These are phyloP conservation scores for Conoideocrella luteorostrata DNA, from an alignment of 2,329 filamentous ascomycete genomes.

Conservation along the genomic window DNA sequence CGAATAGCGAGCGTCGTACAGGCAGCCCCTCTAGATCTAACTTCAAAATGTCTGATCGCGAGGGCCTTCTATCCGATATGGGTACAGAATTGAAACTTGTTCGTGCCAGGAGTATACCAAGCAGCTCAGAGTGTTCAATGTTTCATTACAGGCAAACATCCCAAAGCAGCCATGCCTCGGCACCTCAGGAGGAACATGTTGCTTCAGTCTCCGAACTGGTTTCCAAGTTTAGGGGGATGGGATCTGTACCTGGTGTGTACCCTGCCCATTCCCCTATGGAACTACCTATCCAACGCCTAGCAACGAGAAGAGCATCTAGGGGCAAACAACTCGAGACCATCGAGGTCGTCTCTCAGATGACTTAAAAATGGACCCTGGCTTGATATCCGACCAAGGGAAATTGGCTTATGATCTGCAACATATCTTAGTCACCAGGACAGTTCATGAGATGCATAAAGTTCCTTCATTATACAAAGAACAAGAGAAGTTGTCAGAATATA, in stretches of 20 bases:
- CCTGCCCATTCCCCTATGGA: background rate
- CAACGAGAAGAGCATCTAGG: constrained; percentile 7
- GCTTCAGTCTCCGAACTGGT: constrained; percentile 20
- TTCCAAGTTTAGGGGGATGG: constrained; percentile 17
- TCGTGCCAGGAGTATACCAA: constrained; percentile 5
- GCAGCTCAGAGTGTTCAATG: constrained; percentile 3
- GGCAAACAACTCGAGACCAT: constrained; percentile 6
- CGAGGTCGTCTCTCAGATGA: constrained; percentile 11
- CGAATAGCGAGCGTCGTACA: constrained; percentile 7
- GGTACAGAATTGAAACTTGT: constrained; percentile 1
- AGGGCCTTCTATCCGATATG: background rate
- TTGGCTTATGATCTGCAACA: background rate
- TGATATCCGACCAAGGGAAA: background rate
- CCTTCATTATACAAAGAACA: background rate
- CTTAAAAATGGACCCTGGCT: constrained; percentile 3
- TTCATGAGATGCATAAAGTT: background rate
- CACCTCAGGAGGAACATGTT: constrained; percentile 7
- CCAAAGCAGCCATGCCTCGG: constrained; percentile 1
- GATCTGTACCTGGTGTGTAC: constrained; percentile 7
- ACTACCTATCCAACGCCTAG: background rate
- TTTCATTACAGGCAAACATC: constrained; percentile 1
- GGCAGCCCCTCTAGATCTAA: background rate
- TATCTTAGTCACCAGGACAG: background rate
- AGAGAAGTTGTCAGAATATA: too few relatives aligned
- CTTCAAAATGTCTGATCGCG: background rate